Conservation (phyloP, 2,329 filamentous ascomycete species). For the Cladorrhinum sp. region DNA sequence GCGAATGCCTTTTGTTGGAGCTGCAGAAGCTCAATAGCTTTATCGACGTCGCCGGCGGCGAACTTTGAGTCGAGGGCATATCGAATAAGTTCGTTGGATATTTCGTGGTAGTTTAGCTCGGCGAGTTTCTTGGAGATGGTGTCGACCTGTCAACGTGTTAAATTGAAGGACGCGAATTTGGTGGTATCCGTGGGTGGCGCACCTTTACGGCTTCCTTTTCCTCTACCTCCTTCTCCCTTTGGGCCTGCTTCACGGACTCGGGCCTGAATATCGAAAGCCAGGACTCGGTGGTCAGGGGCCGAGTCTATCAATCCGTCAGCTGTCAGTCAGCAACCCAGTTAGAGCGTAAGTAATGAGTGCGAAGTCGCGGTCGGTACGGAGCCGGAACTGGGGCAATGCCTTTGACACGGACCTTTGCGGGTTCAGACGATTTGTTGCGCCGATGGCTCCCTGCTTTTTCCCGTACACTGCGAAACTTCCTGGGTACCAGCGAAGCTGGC, state of each 20-base stretch:
- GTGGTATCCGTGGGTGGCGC: constrained; percentile 18
- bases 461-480: constrained; percentile 67
- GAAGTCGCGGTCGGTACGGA: too few species aligned
- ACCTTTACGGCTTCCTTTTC: constrained; percentile 45
- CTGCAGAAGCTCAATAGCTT: constrained; percentile 71
- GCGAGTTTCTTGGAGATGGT: constrained; percentile 40
- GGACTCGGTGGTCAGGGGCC: constrained; percentile 53
- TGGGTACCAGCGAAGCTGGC: constrained; percentile 44
- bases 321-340: background rate
- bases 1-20: constrained; percentile 78
- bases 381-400: constrained; percentile 8
- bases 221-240: constrained; percentile 28
- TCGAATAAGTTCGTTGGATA: constrained; percentile 56
- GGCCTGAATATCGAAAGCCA: constrained; percentile 64
- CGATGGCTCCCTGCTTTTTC: constrained; percentile 59
- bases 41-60: constrained; percentile 67
- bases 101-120: constrained; percentile 44
- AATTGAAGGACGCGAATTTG: background rate
- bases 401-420: constrained; percentile 48
- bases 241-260: constrained; percentile 53
- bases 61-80: constrained; percentile 59
- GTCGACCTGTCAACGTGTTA: constrained; percentile 37
- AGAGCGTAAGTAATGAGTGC: background rate
- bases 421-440: constrained; percentile 55
- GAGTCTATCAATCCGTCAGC: constrained; percentile 40